Percentiles rank a stretch among this genome's conserved stretches.
These are phyloP conservation scores for Saccharomycodes ludwigii DNA, from an alignment of 805 yeast genomes.

Conservation along the genomic window DNA sequence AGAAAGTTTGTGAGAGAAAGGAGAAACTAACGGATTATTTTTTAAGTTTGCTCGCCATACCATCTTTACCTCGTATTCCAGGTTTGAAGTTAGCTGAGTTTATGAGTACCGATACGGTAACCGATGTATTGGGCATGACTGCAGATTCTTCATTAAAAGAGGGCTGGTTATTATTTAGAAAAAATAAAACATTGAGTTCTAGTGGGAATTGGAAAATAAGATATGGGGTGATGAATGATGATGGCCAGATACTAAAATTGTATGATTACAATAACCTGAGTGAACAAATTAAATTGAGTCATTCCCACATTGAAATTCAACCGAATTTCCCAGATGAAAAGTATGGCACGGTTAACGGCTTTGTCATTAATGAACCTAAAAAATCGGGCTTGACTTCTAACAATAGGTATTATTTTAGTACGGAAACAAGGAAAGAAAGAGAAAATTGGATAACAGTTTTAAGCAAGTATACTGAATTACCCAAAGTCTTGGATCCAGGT, in stretches of 20 bases:
- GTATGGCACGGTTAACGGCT: conserved; percentile 25
- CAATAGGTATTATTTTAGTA: conserved; percentile 57
- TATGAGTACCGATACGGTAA: conserved; percentile 57
- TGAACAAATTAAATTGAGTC: conserved; percentile 12
- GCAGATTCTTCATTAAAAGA: conserved; percentile 40
- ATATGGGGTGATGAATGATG: conserved; percentile 43
- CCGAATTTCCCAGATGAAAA: conserved; percentile 23
- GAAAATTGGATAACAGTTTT: conserved; percentile 55
- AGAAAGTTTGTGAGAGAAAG: conserved; percentile 51
- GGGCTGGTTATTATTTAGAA: conserved; percentile 52
- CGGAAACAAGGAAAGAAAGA: conserved; percentile 67
- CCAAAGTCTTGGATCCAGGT: neutral
- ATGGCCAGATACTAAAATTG: conserved; percentile 43
- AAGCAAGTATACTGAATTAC: conserved; percentile 21
- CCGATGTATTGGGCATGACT: conserved; percentile 38
- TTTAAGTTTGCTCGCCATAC: conserved; percentile 39
- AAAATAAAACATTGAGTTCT: conserved; percentile 39
- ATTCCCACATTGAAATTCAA: conserved; percentile 27
- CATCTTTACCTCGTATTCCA: conserved; percentile 43
- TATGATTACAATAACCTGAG: conserved; percentile 27
- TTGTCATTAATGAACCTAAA: conserved; percentile 27
- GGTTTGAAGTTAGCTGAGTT: conserved; percentile 46
- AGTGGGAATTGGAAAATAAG: conserved; percentile 57
- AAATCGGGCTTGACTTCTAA: conserved; percentile 25
- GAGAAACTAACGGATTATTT: conserved; percentile 47